phyloP scores from a whole-genome alignment of 163 green algal genomes.

The Chloroidium sp. region DNA sequence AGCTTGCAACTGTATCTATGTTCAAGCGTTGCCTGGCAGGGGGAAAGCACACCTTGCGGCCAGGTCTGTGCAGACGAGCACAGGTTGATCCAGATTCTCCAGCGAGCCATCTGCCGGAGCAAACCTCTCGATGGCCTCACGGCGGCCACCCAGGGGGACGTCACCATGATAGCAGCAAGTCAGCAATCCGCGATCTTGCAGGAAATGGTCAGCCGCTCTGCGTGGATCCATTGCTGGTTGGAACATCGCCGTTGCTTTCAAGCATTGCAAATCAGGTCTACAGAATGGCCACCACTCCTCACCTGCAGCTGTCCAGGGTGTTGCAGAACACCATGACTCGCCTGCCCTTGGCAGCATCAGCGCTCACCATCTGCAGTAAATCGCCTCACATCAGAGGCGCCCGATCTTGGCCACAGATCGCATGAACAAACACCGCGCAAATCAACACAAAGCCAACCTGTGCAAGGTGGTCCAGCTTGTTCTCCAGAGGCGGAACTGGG shows the following conservation, averaged over 20 bases:
- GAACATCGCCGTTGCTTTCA: constrained; percentile 1
- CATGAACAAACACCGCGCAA: neutral
- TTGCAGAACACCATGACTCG: constrained; percentile 94
- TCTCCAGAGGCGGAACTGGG: constrained; percentile 32
- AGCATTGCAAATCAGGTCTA: no score
- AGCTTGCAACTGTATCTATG: no score
- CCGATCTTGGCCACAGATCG: no score
- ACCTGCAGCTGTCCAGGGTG: constrained; percentile 75
- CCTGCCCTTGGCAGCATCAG: constrained; percentile 21
- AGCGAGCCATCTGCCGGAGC: neutral
- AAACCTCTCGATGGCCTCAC: constrained; percentile 56
- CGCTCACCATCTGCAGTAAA: constrained; percentile 27
- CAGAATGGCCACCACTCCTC: constrained; percentile 18
- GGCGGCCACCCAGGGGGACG: constrained; percentile 64
- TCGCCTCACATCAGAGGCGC: no score
- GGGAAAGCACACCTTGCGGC: constrained; percentile 59
- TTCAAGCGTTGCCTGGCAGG: neutral
- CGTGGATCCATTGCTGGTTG: no score
- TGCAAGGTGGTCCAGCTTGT: constrained; percentile 61
- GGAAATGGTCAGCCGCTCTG: constrained; percentile 21
- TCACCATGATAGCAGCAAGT: constrained; percentile 77
- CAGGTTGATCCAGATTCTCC: constrained; percentile 16
- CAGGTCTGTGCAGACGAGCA: constrained; percentile 93
- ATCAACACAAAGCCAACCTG: neutral
- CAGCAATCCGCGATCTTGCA: constrained; percentile 55